phyloP scores from a whole-genome alignment of 495 filamentous ascomycete species.

The Penicillium flavigenum region DNA sequence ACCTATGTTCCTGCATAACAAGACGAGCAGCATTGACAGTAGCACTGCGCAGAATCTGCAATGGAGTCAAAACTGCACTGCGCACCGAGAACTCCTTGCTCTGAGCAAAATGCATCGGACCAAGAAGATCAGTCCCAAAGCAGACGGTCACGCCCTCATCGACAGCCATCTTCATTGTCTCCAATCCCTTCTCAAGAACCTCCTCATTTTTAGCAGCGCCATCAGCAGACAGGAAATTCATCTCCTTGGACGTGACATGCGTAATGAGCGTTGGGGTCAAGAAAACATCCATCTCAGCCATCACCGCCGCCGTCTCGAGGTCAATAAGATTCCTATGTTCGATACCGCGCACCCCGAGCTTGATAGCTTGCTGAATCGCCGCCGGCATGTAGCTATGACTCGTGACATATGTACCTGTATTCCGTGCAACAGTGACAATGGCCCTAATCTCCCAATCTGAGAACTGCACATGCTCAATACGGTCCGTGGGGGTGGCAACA shows the following conservation, averaged over 20 bases:
- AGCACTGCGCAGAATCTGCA: slow-evolving; percentile 49
- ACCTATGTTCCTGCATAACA: slow-evolving; percentile 37
- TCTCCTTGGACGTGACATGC: slow-evolving; percentile 47
- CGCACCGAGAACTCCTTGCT: slow-evolving; percentile 51
- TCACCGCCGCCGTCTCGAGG: slow-evolving; percentile 45
- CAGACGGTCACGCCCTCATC: slow-evolving; percentile 53
- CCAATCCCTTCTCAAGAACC: slow-evolving; percentile 47
- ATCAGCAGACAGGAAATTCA: slow-evolving; percentile 40
- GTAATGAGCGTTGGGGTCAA: slow-evolving; percentile 55
- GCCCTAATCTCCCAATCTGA: slow-evolving; percentile 52
- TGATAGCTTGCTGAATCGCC: slow-evolving; percentile 51
- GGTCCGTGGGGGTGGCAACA: slow-evolving; percentile 51
- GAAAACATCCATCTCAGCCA: slow-evolving; percentile 44
- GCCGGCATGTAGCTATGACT: slow-evolving; percentile 53
- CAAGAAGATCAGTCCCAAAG: slow-evolving; percentile 55
- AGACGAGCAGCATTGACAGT: slow-evolving; percentile 50
- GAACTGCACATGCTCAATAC: slow-evolving; percentile 51
- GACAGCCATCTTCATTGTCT: slow-evolving; percentile 43
- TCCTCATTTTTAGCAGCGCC: slow-evolving; percentile 46
- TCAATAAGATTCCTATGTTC: slow-evolving; percentile 58
- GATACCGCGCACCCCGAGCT: slow-evolving; percentile 54
- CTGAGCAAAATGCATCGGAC: slow-evolving; percentile 46
- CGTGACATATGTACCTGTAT: slow-evolving; percentile 52
- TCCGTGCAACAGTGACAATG: slow-evolving; percentile 45
- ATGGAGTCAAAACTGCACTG: slow-evolving; percentile 37